A percentile compares a stretch with the other conserved stretches of the same genome.
Evolutionary conservation across 257 asterid species (phyloP).

Genomic region (Paulownia fortunei): DNA sequence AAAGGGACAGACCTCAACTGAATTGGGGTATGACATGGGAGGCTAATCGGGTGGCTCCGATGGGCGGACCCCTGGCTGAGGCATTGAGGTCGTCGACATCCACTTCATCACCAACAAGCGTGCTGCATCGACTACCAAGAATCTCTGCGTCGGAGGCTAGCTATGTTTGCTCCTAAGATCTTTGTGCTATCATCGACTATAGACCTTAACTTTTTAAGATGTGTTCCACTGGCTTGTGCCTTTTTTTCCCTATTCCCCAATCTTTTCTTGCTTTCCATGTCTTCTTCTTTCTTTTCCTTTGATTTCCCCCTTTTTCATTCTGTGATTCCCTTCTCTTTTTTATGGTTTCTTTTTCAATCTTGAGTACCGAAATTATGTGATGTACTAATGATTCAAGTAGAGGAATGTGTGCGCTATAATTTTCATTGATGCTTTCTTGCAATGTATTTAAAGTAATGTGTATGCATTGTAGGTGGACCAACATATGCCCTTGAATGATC

Average conservation of each 20-base stretch:
- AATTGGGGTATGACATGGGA: constrained; percentile 57
- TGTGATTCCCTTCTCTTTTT: background rate
- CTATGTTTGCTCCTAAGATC: constrained; percentile 45
- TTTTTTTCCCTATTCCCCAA: background rate
- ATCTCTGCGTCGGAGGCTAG: constrained; percentile 46
- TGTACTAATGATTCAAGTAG: background rate
- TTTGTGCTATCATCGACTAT: background rate
- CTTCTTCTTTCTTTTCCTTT: background rate
- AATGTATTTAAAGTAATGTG: background rate
- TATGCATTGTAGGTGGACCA: background rate
- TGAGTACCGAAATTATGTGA: background rate
- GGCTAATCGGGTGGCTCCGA: constrained; percentile 45
- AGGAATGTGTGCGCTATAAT: background rate
- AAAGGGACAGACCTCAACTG: constrained; percentile 36
- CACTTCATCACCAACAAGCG: too few relatives aligned
- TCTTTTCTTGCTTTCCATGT: background rate
- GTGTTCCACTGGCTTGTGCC: background rate
- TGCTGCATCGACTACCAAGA: constrained; percentile 45
- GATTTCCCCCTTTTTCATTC: background rate
- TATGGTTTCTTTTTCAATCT: background rate
- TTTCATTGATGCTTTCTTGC: background rate
- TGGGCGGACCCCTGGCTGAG: too few relatives aligned
- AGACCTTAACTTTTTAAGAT: background rate
- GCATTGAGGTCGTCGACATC: too few relatives aligned
- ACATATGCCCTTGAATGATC: background rate